Percentiles rank a stretch among this genome's conserved stretches.
These are phyloP conservation scores for Zymoseptoria pseudotritici DNA, from an alignment of 2,329 filamentous ascomycete species.

Conservation along the genomic window DNA sequence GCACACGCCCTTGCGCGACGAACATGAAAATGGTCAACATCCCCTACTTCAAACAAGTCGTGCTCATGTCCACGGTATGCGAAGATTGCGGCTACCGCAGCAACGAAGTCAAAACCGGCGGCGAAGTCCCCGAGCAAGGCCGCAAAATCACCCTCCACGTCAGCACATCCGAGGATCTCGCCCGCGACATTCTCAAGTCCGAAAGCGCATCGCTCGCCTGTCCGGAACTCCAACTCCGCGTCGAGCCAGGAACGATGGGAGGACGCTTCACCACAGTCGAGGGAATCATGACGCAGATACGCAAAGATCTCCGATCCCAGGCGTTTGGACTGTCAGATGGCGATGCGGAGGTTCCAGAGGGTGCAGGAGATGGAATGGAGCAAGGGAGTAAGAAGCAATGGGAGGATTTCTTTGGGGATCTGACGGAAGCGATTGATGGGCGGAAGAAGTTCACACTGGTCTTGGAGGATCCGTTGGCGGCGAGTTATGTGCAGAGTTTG, in stretches of 20 bases:
- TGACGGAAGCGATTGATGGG: conserved; percentile 73
- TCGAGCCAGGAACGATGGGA: conserved; percentile 89
- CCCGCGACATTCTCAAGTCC: conserved; percentile 89
- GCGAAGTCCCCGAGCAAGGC: conserved; percentile 79
- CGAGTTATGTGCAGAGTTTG: conserved; percentile 88
- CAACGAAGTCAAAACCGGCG: conserved; percentile 96
- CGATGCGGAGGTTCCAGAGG: conserved; percentile 30
- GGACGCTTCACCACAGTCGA: conserved; percentile 96
- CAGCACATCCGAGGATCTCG: conserved; percentile 62
- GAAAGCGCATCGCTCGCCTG: conserved; percentile 85
- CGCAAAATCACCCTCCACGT: conserved; percentile 75
- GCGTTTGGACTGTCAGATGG: conserved; percentile 70
- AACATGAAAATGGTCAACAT: conserved; percentile 99
- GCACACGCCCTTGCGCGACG: conserved; percentile 74
- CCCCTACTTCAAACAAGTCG: conserved; percentile 94
- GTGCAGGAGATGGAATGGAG: conserved; percentile 67
- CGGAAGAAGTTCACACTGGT: conserved; percentile 74
- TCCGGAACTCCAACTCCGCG: conserved; percentile 75
- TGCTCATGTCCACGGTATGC: conserved; percentile 91
- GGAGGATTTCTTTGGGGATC: conserved; percentile 69
- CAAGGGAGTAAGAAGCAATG: conserved; percentile 61
- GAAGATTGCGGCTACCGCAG: conserved; percentile 82
- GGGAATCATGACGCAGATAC: conserved; percentile 84
- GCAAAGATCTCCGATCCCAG: conserved; percentile 77
- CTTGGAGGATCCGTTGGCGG: conserved; percentile 79